phyloP scores from a whole-genome alignment of 768 basidiomycete genomes.

The Tylopilus vinaceipallidus region DNA sequence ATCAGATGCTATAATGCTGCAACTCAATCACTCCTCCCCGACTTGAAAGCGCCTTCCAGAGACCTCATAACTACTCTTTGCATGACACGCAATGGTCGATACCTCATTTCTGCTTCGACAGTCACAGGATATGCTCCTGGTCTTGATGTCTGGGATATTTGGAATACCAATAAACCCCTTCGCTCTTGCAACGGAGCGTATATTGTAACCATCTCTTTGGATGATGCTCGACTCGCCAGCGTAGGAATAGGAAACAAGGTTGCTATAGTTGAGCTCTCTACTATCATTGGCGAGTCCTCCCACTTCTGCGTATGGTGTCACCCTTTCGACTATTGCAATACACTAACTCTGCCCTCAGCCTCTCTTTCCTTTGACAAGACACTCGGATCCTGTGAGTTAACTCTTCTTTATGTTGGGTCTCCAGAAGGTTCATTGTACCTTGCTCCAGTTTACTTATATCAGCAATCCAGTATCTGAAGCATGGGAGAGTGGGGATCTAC shows the following conservation, averaged over 20 bases:
- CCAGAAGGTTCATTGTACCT: background rate
- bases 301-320: constrained; percentile 3
- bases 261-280: background rate
- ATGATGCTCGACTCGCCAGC: constrained; percentile 3
- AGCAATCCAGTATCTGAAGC: background rate
- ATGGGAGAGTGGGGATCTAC: constrained; percentile 9
- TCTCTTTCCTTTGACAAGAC: background rate
- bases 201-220: constrained; percentile 1
- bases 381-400: constrained; percentile 7
- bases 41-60: background rate
- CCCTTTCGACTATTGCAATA: background rate
- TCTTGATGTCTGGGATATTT: constrained; percentile 16
- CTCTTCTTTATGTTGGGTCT: background rate
- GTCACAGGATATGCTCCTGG: background rate
- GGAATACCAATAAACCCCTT: background rate
- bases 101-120: constrained; percentile 12
- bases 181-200: background rate
- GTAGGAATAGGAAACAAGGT: background rate
- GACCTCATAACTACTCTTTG: constrained; percentile 9
- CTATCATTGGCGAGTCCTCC: background rate
- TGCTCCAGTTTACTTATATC: constrained; percentile 12
- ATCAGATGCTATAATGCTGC: constrained; percentile 11
- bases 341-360: constrained; percentile 4
- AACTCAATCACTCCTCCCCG: background rate
- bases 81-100: background rate